Conservation (phyloP, 2,329 filamentous ascomycete genomes). For the Diaporthe sp. region DNA sequence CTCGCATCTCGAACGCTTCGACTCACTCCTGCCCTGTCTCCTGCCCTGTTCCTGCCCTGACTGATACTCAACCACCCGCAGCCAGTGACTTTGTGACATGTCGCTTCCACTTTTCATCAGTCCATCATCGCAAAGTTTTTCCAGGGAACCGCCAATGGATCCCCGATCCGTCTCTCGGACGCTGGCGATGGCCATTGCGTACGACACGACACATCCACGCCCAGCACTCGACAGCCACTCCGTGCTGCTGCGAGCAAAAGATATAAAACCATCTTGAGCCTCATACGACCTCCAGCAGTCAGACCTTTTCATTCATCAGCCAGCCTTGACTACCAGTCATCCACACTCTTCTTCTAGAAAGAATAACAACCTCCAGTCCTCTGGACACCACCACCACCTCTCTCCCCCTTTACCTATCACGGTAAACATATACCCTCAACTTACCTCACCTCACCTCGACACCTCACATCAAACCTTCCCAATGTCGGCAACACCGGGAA, state of each 20-base stretch:
- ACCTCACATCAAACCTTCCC: conserved; percentile 17
- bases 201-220: conserved; percentile 7
- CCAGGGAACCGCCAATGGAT: conserved; percentile 36
- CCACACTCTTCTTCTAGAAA: neutral
- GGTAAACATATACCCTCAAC: neutral
- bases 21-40: neutral
- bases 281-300: conserved; percentile 14
- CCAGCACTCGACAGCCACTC: neutral
- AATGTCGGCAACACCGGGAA: conserved; percentile 39
- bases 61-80: conserved; percentile 22
- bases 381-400: conserved; percentile 3
- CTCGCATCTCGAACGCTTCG: conserved; percentile 12
- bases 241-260: neutral
- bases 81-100: conserved; percentile 37
- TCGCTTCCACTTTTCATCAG: conserved; percentile 42
- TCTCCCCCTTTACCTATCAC: neutral
- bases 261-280: conserved; percentile 39
- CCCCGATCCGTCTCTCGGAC: conserved; percentile 32
- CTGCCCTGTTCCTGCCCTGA: conserved; percentile 16
- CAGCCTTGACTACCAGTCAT: conserved; percentile 2
- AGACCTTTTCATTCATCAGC: conserved; percentile 13
- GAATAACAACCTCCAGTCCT: conserved; percentile 4
- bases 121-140: conserved; percentile 40
- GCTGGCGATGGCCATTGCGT: conserved; percentile 35
- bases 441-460: neutral